Evolutionary conservation across 2,329 filamentous ascomycete species (phyloP).

Genomic region (Penicillium digitatum): DNA sequence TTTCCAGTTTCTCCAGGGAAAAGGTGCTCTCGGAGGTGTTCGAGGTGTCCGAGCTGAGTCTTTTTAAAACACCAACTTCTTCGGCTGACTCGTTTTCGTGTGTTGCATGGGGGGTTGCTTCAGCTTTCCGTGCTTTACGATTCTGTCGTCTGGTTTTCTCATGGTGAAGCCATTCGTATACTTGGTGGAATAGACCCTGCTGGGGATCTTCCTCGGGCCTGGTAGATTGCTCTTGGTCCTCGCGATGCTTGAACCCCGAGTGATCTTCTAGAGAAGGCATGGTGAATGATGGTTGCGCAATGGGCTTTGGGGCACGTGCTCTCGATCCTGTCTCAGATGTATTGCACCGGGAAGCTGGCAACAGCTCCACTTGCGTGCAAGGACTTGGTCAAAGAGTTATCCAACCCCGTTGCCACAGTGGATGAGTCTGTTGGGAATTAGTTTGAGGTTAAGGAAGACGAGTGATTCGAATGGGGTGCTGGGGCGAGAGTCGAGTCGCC

Average conservation of each 20-base stretch:
- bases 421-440: conserved; percentile 27
- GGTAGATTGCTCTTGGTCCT: conserved; percentile 28
- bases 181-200: conserved; percentile 60
- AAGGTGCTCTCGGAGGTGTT: conserved; percentile 64
- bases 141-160: conserved; percentile 66
- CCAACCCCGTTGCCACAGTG: conserved; percentile 28
- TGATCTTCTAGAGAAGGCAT: conserved; percentile 30
- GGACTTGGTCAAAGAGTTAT: conserved; percentile 23
- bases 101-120: conserved; percentile 39
- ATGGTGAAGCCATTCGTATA: conserved; percentile 77
- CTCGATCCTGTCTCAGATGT: conserved; percentile 28
- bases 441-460: conserved; percentile 14
- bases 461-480: conserved; percentile 8
- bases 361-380: conserved; percentile 18
- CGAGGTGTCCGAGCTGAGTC: conserved; percentile 55
- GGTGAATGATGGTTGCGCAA: conserved; percentile 25
- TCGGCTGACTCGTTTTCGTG: conserved; percentile 22
- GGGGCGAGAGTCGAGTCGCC: neutral
- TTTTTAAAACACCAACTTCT: conserved; percentile 19
- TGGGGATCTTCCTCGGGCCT: conserved; percentile 33
- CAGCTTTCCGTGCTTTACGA: conserved; percentile 50
- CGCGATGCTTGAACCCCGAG: conserved; percentile 25
- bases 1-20: conserved; percentile 75
- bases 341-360: conserved; percentile 19
- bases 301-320: conserved; percentile 26